Conservation (phyloP, 768 basidiomycete species). For the Kwoniella europaea region DNA sequence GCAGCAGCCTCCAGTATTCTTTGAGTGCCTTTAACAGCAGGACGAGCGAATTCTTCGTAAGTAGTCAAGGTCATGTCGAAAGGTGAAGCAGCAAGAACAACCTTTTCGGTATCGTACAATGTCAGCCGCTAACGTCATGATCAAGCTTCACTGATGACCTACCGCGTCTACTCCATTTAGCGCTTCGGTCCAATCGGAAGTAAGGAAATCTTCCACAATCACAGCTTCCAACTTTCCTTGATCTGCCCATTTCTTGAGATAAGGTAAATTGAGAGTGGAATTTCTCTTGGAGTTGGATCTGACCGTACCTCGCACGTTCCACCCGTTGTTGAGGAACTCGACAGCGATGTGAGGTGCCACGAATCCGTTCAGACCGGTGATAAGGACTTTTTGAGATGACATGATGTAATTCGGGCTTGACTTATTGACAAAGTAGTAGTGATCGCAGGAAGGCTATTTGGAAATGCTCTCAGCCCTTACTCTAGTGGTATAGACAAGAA, state of each 20-base stretch:
- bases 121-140: too few relatives aligned
- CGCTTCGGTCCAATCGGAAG: slow-evolving; percentile 44
- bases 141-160: slow-evolving; percentile 3
- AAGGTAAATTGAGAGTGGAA: slow-evolving; percentile 25
- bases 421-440: too few relatives aligned
- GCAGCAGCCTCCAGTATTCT: slow-evolving; percentile 43
- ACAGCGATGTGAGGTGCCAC: slow-evolving; percentile 47
- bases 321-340: slow-evolving; percentile 44
- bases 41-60: slow-evolving; percentile 40
- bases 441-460: not conserved
- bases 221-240: slow-evolving; percentile 36
- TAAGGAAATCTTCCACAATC: slow-evolving; percentile 46
- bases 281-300: slow-evolving; percentile 39
- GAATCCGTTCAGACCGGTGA: slow-evolving; percentile 53
- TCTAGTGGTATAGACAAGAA: not conserved
- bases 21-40: slow-evolving; percentile 46
- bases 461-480: not conserved
- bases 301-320: slow-evolving; percentile 53
- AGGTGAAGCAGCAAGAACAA: slow-evolving; percentile 45
- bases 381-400: slow-evolving; percentile 37
- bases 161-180: slow-evolving; percentile 45
- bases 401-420: slow-evolving; percentile 11
- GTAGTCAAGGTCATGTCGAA: slow-evolving; percentile 33
- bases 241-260: slow-evolving; percentile 31
- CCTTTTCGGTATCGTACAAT: not conserved